Conservation (phyloP, 805 yeast species). For the Lachancea lanzarotensis region DNA sequence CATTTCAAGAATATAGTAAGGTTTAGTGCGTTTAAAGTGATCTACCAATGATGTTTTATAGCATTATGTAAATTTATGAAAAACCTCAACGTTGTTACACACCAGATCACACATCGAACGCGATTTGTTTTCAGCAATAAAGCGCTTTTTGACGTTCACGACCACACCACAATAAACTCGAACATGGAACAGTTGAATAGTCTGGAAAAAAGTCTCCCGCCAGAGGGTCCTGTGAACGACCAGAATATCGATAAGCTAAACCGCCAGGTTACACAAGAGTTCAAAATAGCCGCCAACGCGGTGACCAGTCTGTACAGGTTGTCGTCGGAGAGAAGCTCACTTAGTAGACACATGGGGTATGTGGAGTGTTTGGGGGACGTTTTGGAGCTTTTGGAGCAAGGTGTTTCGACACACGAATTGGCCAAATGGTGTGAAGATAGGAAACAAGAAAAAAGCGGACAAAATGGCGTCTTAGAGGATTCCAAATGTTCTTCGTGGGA, state of each 20-base stretch:
- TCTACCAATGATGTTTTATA: no score
- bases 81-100: background rate
- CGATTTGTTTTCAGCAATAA: no score
- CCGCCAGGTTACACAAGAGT: slow-evolving; percentile 52
- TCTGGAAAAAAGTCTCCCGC: slow-evolving; percentile 26
- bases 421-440: slow-evolving; percentile 21
- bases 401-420: slow-evolving; percentile 16
- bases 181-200: slow-evolving; percentile 22
- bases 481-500: no score
- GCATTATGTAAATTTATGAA: no score
- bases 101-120: no score
- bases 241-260: slow-evolving; percentile 33
- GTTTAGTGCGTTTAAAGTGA: no score
- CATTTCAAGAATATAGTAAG: no score
- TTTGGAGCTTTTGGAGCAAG: slow-evolving; percentile 30
- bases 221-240: slow-evolving; percentile 28
- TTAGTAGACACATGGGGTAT: slow-evolving; percentile 53
- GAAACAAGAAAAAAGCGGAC: slow-evolving; percentile 9
- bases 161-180: no score
- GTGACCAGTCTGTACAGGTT: slow-evolving; percentile 62
- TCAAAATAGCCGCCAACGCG: slow-evolving; percentile 66
- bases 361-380: slow-evolving; percentile 57
- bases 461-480: no score
- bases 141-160: no score
- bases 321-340: slow-evolving; percentile 46